phyloP scores from a whole-genome alignment of 116 monocot genomes.

The Cymodocea nodosa region DNA sequence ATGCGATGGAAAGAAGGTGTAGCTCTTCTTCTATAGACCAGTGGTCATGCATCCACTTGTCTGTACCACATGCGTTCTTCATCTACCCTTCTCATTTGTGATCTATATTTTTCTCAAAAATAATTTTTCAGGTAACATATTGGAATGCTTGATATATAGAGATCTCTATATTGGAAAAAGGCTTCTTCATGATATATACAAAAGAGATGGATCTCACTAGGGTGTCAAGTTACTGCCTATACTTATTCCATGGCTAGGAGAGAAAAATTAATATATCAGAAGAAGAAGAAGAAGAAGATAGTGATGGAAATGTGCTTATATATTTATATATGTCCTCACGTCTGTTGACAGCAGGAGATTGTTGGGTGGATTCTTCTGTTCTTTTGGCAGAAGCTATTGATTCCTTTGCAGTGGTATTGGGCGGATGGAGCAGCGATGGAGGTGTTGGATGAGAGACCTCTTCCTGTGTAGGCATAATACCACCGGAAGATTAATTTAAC shows the following conservation, averaged over 20 bases:
- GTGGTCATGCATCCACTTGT: background rate
- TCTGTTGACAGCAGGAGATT: conserved; percentile 46
- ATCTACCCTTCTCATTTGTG: background rate
- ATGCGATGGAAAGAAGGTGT: background rate
- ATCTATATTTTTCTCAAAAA: background rate
- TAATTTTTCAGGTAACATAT: too few species aligned
- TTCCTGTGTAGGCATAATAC: conserved; percentile 27
- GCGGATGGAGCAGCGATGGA: conserved; percentile 44
- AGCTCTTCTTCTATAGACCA: background rate
- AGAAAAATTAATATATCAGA: background rate
- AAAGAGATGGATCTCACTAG: background rate
- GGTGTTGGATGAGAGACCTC: conserved; percentile 35
- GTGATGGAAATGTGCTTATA: background rate
- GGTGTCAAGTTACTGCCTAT: background rate
- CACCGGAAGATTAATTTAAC: background rate
- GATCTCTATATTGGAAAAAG: too few species aligned
- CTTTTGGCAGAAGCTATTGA: conserved; percentile 24
- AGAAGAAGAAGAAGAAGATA: background rate
- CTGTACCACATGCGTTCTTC: background rate
- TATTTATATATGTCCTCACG: conserved; percentile 25
- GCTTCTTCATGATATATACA: background rate
- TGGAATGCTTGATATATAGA: too few species aligned
- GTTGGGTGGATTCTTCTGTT: conserved; percentile 33
- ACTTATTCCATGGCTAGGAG: too few species aligned
- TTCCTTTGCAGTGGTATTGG: conserved; percentile 14